Base-by-base conservation (phyloP, 2,329 filamentous ascomycete species). In the Fusarium fujikuroi region DNA sequence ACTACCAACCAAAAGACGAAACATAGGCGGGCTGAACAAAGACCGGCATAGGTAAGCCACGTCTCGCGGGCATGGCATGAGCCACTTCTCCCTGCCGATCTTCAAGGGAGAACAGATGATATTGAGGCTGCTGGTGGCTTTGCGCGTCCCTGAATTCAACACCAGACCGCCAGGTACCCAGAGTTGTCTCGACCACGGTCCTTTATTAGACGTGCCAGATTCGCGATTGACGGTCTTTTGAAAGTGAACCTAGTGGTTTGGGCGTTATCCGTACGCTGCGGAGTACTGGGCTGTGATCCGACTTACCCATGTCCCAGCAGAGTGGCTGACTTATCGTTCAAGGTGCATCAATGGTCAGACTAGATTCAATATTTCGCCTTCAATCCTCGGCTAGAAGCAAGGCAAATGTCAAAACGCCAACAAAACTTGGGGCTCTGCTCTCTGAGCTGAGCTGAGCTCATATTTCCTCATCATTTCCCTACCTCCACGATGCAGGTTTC, bases 31-130 rank as follows among this genome's bases (percentile, higher is more conserved):
- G 66, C 66, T 44, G 65, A 69, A 72, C 62, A 57, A 62, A 49
- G 61, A 54, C 72, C 56, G 28, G 46, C 64, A 60, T 40, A 47
- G n/a, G 42, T n/a, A 77, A 76, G 76, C 75, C 75, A 77, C 73
- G 75, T 69, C 74, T 67, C 46, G 42, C 46, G 58, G 66, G 62
- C 54, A 59, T 54, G 37, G 60, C 70, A 63, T 64, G 57, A 70
- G 72, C 72, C 74, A 76, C 63, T 71, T 59, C 57, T 58, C 60
- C 47, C 50, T 63, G 67, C 46, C 50, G 65, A 76, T 68, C 72
- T 49, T 52, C 54, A 32, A 52, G 58, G 63, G 64, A 62, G 67
- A 74, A 62, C 60, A 62, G 43, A 70, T 57, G 53, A 68, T 54
- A 66, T 57, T 43, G 44, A 50, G 36, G 59, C 53, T 62, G 47